Percentiles rank a stretch among this genome's conserved stretches.
Conservation (phyloP, 352 stramenopile genomes). For the Pythium oligandrum region DNA sequence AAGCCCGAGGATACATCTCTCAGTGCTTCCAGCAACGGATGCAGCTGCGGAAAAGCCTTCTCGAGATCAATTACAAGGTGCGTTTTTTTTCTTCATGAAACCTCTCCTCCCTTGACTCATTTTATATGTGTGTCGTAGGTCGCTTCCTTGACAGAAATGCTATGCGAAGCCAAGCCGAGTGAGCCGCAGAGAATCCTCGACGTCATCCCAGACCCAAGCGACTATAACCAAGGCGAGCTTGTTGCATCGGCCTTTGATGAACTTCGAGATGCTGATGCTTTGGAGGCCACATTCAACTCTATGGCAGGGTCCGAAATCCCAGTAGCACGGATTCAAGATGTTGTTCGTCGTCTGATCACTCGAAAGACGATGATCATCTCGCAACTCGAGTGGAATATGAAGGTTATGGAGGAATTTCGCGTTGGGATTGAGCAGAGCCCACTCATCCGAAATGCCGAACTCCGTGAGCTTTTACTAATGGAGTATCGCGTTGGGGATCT, state of each 20-base stretch:
- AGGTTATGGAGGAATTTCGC: constrained; percentile 60
- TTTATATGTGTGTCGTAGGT: too few relatives aligned
- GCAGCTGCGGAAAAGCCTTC: constrained; percentile 60
- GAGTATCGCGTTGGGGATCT: constrained; percentile 87
- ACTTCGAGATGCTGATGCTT: too few relatives aligned
- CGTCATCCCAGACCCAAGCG: too few relatives aligned
- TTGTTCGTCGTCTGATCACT: constrained; percentile 8
- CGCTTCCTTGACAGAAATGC: too few relatives aligned
- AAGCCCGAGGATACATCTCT: constrained; percentile 42
- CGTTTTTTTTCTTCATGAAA: too few relatives aligned
- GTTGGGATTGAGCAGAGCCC: constrained; percentile 39
- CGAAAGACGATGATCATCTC: constrained; percentile 21
- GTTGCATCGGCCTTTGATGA: too few relatives aligned
- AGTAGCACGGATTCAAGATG: constrained; percentile 4
- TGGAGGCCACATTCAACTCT: too few relatives aligned
- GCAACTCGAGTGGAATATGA: constrained; percentile 27
- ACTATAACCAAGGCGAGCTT: too few relatives aligned
- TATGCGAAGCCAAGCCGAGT: too few relatives aligned
- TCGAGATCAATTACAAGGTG: constrained; percentile 58
- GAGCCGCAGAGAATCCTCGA: too few relatives aligned
- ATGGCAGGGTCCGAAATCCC: too few relatives aligned
- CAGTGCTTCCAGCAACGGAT: constrained; percentile 86
- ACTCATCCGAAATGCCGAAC: constrained; percentile 37
- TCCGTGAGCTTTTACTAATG: constrained; percentile 66
- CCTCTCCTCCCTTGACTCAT: too few relatives aligned